These are phyloP conservation scores for Lasiodiplodia citricola DNA, from an alignment of 2,329 filamentous ascomycete species.

Conservation along the genomic window DNA sequence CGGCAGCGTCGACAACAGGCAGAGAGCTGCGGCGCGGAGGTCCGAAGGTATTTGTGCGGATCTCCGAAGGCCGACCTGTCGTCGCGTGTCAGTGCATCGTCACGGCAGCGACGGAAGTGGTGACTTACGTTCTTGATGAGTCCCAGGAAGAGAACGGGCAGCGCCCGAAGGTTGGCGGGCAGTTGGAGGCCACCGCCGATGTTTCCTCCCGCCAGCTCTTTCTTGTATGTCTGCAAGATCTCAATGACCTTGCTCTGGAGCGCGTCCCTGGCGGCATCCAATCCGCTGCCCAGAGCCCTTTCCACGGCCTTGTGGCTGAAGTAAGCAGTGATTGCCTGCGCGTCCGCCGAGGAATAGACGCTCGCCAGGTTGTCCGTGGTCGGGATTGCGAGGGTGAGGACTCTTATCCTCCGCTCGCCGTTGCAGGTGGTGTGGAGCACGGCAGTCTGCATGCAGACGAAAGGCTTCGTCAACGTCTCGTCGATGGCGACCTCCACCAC, in stretches of 20 bases:
- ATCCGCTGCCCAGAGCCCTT: constrained; percentile 78
- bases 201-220: constrained; percentile 93
- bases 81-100: constrained; percentile 26
- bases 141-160: constrained; percentile 90
- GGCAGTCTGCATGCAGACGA: constrained; percentile 91
- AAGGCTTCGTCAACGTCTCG: constrained; percentile 87
- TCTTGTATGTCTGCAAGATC: constrained; percentile 92
- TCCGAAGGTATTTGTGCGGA: constrained; percentile 94
- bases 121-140: constrained; percentile 87
- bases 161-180: constrained; percentile 85
- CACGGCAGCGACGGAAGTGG: background rate
- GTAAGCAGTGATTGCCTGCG: constrained; percentile 89
- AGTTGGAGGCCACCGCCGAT: constrained; percentile 88
- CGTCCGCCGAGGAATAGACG: constrained; percentile 92
- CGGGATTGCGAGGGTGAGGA: constrained; percentile 89
- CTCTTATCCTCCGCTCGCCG: constrained; percentile 91
- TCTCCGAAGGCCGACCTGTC: constrained; percentile 77
- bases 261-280: constrained; percentile 89
- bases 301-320: constrained; percentile 99
- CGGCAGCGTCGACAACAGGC: constrained; percentile 90
- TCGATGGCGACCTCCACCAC: constrained; percentile 98
- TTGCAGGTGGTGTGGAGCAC: constrained; percentile 98
- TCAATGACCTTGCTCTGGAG: constrained; percentile 91
- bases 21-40: constrained; percentile 89
- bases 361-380: constrained; percentile 91